Evolutionary conservation across 129 eudicot genomes (phyloP).

Genomic region (Tanacetum coccineum): DNA sequence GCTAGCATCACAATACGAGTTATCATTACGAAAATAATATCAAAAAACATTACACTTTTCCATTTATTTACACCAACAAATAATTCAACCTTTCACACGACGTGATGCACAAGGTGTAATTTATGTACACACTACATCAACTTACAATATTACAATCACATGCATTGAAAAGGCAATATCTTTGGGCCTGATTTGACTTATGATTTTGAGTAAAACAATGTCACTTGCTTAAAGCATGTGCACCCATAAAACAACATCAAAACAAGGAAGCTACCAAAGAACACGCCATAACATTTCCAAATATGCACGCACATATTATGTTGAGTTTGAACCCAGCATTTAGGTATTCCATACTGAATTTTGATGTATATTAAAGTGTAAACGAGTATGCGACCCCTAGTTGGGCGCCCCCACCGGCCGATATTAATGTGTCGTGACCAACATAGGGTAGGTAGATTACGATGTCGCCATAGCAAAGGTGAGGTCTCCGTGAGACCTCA

Average conservation of each 20-base stretch:
- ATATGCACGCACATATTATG: not conserved
- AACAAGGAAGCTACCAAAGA: not conserved
- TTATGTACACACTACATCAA: not conserved
- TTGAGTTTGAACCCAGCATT: not conserved
- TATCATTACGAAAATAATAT: too few species aligned
- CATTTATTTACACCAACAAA: too few species aligned
- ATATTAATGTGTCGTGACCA: too few species aligned
- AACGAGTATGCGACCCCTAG: too few species aligned
- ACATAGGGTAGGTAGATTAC: too few species aligned
- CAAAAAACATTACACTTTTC: too few species aligned
- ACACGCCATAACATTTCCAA: not conserved
- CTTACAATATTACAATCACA: not conserved
- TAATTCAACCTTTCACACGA: not conserved
- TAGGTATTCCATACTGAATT: too few species aligned
- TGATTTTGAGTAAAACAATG: not conserved
- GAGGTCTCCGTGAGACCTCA: too few species aligned
- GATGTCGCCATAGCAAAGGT: too few species aligned
- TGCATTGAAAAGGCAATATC: not conserved
- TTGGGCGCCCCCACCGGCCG: too few species aligned
- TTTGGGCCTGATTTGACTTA: not conserved
- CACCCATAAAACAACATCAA: not conserved
- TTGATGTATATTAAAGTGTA: not conserved
- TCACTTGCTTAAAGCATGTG: not conserved
- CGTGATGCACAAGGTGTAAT: not conserved
- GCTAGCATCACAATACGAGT: too few species aligned